Conservation (phyloP, 306 rosid genomes). For the Inga laurina region DNA sequence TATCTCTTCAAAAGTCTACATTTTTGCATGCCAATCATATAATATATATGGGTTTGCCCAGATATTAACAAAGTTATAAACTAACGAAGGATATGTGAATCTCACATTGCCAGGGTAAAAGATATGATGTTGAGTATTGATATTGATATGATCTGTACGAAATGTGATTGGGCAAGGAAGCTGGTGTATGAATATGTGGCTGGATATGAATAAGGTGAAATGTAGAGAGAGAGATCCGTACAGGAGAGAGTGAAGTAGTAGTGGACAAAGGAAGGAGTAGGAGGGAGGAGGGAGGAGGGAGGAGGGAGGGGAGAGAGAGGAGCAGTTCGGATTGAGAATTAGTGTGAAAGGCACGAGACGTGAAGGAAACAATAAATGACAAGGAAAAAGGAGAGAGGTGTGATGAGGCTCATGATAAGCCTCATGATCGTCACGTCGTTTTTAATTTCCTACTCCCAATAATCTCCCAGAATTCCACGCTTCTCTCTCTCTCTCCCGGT, state of each 20-base stretch:
- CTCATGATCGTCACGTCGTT: slow-evolving; percentile 99
- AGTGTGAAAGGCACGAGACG: slow-evolving; percentile 84
- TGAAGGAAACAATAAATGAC: slow-evolving; percentile 56
- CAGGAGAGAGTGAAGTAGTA: slow-evolving; percentile 9
- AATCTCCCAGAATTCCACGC: slow-evolving; percentile 95
- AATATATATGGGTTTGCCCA: not conserved
- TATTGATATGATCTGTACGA: not conserved
- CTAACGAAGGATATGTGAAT: not conserved
- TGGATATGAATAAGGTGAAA: slow-evolving; percentile 25
- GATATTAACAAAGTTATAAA: slow-evolving; percentile 1
- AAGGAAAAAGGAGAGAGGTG: slow-evolving; percentile 35
- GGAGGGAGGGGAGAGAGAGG: slow-evolving; percentile 38
- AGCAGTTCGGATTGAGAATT: slow-evolving; percentile 95
- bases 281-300: not conserved
- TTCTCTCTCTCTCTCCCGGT: slow-evolving; percentile 41
- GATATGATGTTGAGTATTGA: not conserved
- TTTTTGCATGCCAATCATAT: not conserved
- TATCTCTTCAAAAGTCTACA: not conserved
- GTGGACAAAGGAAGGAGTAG: not conserved
- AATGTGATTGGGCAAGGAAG: not conserved
- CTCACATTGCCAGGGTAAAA: not conserved
- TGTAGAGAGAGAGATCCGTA: slow-evolving; percentile 22
- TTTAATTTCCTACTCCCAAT: slow-evolving; percentile 78
- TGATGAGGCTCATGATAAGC: slow-evolving; percentile 86
- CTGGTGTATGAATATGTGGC: not conserved